A percentile compares a stretch with the other conserved stretches of the same genome.
phyloP scores from a whole-genome alignment of 176 grass and related monocot genomes.

The Raddia guianensis region DNA sequence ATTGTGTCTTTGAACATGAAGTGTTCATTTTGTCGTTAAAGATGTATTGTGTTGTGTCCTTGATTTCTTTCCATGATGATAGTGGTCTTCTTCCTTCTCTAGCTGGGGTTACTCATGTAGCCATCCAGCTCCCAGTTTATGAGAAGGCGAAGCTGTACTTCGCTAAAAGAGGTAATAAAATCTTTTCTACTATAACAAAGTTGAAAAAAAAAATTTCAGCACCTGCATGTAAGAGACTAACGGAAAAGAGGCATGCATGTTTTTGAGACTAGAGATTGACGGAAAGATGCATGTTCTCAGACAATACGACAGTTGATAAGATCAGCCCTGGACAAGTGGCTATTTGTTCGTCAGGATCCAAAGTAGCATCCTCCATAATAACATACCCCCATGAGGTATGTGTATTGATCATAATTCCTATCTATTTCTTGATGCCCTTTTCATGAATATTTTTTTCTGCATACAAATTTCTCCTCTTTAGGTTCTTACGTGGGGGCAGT shows the following conservation, averaged over 20 bases:
- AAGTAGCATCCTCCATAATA: constrained; percentile 74
- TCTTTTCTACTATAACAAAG: constrained; percentile 2
- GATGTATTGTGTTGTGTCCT: constrained; percentile 26
- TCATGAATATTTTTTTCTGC: constrained; percentile 10
- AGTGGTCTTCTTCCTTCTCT: constrained; percentile 90
- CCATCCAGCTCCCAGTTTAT: constrained; percentile 81
- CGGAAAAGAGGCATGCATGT: background rate
- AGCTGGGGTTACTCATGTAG: constrained; percentile 81
- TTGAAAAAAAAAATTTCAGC: background rate
- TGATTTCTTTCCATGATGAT: constrained; percentile 45
- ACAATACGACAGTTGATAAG: constrained; percentile 77
- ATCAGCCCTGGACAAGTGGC: constrained; percentile 62
- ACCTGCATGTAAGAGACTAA: constrained; percentile 18
- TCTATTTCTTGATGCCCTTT: background rate
- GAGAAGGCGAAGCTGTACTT: constrained; percentile 78
- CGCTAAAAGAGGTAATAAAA: constrained; percentile 60
- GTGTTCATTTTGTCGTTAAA: constrained; percentile 15
- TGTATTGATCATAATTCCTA: constrained; percentile 7
- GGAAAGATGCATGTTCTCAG: constrained; percentile 25
- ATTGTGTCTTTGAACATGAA: background rate
- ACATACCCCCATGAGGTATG: constrained; percentile 96
- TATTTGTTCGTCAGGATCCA: constrained; percentile 79
- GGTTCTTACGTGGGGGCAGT: too few relatives aligned
- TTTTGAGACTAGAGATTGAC: background rate
- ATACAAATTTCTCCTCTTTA: background rate